Evolutionary conservation across 164 flowering plant species (phyloP), one percentile per base, ranked within the genome.

Genomic region (Chloranthus sessilifolius): DNA sequence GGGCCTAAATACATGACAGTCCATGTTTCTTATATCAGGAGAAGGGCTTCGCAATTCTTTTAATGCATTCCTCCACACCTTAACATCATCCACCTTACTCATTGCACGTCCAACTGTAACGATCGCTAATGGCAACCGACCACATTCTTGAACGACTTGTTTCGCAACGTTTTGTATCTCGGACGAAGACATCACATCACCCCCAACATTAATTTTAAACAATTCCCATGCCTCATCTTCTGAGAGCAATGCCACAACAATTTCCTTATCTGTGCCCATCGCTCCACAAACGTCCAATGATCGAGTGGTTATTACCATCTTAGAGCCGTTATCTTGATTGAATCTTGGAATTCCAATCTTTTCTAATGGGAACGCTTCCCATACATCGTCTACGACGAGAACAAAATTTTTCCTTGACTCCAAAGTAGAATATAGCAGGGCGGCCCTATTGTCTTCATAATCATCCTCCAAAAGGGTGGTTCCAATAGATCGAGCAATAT

Each of bases 361-460:
- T 38, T 59, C 55, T 7, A 59, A 25, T 14, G 43, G 43, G 50
- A 67, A 46, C 15, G 27, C 9, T 2, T 45, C 22, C 68, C 72
- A 68, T 43, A 68, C 24, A 41, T 68, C 72, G 47, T 68, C 68
- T 14, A 68, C 37, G 16, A 68, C 34, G 24, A 68, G 55, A 21
- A 68, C 34, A 50, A 55, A 48, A 2, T 24, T 56, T 21, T 50
- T 49, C 49, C 35, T 53, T 31, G 2, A 9, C 12, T 4, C 27
- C 25, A 61, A 48, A 16, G 39, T 44, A n/a, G 30, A 35, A 16
- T 22, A 66, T 17, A 66, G 10, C 17, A 22, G 24, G n/a, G 50
- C 54, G 25, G 63, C 54, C 36, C 42, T 53, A 5, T 26, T 30
- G 1, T 17, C 50, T 25, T 30, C 36, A 29, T 61, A 50, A 21